Conservation (phyloP, 768 basidiomycete genomes). For the Psilocybe sp. region DNA sequence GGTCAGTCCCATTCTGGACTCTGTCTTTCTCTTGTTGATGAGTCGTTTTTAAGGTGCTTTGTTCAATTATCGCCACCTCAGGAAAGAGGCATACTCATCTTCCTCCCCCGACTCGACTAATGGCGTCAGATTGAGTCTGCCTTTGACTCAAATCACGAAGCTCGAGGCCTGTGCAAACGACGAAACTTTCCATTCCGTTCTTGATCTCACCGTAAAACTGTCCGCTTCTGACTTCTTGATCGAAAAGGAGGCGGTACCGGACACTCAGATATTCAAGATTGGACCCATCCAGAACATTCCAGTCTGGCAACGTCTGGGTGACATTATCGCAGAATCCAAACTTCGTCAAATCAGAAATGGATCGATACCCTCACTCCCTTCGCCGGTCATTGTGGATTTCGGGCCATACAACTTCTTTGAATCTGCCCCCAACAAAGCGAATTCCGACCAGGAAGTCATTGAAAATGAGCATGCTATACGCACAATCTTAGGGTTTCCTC, state of each 20-base stretch:
- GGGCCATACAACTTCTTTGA: conserved; percentile 37
- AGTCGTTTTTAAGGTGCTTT: conserved; percentile 32
- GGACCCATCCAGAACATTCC: conserved; percentile 22
- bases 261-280: conserved; percentile 27
- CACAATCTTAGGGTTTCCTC: conserved; percentile 26
- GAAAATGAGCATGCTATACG: conserved; percentile 27
- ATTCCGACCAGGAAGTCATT: background rate
- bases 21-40: background rate
- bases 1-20: conserved; percentile 23
- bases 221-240: conserved; percentile 13
- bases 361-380: conserved; percentile 6
- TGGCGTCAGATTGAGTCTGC: conserved; percentile 44
- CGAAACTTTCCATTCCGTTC: conserved; percentile 22
- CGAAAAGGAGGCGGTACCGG: conserved; percentile 17
- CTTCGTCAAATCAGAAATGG: conserved; percentile 11
- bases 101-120: conserved; percentile 24
- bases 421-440: conserved; percentile 5
- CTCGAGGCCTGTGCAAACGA: conserved; percentile 20
- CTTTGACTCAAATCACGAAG: conserved; percentile 34
- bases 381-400: conserved; percentile 37
- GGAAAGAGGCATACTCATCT: conserved; percentile 29
- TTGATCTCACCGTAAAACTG: conserved; percentile 22
- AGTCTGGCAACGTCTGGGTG: conserved; percentile 25
- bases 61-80: conserved; percentile 43
- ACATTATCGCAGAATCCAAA: conserved; percentile 26